Percentiles rank a stretch among this genome's conserved stretches.
Conservation (phyloP, 306 rosid genomes). For the Delonix regia region DNA sequence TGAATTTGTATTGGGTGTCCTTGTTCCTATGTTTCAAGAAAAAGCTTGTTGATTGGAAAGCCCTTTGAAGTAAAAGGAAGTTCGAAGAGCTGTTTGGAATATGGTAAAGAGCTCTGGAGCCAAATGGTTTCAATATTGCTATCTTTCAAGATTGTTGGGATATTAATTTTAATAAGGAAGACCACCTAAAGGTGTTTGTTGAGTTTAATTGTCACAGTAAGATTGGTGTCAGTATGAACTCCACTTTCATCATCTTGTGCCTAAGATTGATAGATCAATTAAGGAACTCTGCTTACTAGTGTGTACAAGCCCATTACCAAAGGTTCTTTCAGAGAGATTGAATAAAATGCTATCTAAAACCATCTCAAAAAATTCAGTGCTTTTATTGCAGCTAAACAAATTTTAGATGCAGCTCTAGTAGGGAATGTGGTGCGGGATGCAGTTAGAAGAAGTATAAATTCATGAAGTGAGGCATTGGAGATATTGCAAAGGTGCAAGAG, state of each 20-base stretch:
- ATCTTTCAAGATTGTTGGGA: neutral
- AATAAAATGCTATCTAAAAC: neutral
- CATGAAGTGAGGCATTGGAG: neutral
- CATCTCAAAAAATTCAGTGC: neutral
- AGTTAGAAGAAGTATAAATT: neutral
- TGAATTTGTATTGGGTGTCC: neutral
- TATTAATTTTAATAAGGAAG: neutral
- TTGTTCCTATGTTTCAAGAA: neutral
- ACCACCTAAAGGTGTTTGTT: neutral
- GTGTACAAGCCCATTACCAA: neutral
- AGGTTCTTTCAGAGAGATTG: neutral
- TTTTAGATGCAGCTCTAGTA: neutral
- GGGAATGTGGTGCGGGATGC: neutral
- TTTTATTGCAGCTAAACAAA: neutral
- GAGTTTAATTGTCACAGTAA: neutral
- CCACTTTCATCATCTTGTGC: neutral
- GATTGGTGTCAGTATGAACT: neutral
- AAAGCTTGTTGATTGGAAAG: neutral
- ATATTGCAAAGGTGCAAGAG: neutral
- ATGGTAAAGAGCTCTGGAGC: too few relatives aligned
- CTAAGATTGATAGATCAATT: constrained; percentile 5
- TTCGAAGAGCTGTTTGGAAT: too few relatives aligned
- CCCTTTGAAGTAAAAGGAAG: too few relatives aligned
- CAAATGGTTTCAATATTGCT: too few relatives aligned
- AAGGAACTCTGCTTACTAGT: neutral